A percentile compares a stretch with the other conserved stretches of the same genome.
Conservation (phyloP, 495 filamentous ascomycete genomes). For the Oleoguttula mirabilis region DNA sequence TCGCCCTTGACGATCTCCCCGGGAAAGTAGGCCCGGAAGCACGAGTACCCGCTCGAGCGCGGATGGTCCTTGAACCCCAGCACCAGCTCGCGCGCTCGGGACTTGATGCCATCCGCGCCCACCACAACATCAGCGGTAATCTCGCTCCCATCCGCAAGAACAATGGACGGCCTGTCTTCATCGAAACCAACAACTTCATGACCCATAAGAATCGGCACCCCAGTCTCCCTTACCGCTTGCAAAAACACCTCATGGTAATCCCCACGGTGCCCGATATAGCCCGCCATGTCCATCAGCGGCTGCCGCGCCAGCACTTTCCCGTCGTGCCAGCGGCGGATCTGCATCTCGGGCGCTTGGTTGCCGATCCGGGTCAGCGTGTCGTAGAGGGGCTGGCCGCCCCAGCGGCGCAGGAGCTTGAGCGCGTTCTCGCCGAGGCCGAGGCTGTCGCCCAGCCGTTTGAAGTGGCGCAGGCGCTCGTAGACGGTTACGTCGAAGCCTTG, state of each 20-base stretch:
- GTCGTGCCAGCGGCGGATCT: slow-evolving; percentile 32
- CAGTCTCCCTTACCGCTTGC: slow-evolving; percentile 36
- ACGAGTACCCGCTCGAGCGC: slow-evolving; percentile 39
- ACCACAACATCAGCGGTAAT: slow-evolving; percentile 30
- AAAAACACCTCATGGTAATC: slow-evolving; percentile 43
- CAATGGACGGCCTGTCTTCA: slow-evolving; percentile 30
- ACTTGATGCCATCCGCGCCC: slow-evolving; percentile 35
- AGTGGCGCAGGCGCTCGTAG: slow-evolving; percentile 38
- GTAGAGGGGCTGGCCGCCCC: slow-evolving; percentile 35
- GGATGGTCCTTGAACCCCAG: slow-evolving; percentile 34
- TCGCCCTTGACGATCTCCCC: slow-evolving; percentile 25
- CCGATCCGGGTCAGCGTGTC: slow-evolving; percentile 35
- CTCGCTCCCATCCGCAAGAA: slow-evolving; percentile 20
- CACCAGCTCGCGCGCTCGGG: slow-evolving; percentile 6
- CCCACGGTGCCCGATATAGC: slow-evolving; percentile 41
- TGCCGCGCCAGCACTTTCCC: slow-evolving; percentile 42
- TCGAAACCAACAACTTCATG: slow-evolving; percentile 37
- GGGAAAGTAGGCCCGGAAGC: slow-evolving; percentile 14
- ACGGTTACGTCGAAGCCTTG: slow-evolving; percentile 41
- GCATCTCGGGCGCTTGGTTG: slow-evolving; percentile 43
- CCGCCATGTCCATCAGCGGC: slow-evolving; percentile 46
- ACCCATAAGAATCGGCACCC: slow-evolving; percentile 38
- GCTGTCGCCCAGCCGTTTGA: slow-evolving; percentile 40
- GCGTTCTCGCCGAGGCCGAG: slow-evolving; percentile 42
- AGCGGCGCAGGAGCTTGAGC: slow-evolving; percentile 37